Evolutionary conservation across 2,329 filamentous ascomycete genomes (phyloP).

Genomic region (Pestalotiopsis sp.): DNA sequence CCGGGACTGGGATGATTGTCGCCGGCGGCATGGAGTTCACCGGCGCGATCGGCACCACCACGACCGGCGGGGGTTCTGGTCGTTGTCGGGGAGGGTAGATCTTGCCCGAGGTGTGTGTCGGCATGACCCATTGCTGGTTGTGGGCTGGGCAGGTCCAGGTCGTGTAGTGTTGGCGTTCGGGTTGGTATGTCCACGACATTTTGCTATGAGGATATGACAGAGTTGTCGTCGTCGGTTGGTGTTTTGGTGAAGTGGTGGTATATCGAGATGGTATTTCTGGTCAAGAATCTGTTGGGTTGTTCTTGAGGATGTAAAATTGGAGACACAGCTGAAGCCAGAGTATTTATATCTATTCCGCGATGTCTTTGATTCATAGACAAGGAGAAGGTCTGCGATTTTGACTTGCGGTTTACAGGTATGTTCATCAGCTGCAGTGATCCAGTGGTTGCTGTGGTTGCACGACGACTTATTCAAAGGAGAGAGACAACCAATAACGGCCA

Average conservation of each 20-base stretch:
- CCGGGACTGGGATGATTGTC: neutral
- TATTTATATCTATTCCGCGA: neutral
- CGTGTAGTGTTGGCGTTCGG: neutral
- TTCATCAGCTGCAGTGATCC: neutral
- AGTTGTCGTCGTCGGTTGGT: neutral
- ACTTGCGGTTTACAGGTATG: neutral
- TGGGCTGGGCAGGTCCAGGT: slow-evolving; percentile 3
- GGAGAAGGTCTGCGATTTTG: neutral
- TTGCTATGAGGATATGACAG: neutral
- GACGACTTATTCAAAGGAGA: too few relatives aligned
- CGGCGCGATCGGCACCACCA: neutral
- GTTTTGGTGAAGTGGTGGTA: neutral
- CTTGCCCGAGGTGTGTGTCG: neutral
- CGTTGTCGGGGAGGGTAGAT: neutral
- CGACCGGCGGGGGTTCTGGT: neutral
- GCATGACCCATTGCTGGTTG: slow-evolving; percentile 1
- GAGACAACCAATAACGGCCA: too few relatives aligned
- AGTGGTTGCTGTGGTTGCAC: too few relatives aligned
- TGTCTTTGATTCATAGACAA: neutral
- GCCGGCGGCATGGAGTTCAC: too few relatives aligned
- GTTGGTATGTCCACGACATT: slow-evolving; percentile 3
- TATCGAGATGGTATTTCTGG: neutral
- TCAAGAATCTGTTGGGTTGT: neutral
- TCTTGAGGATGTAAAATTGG: neutral
- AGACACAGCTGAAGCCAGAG: fast-evolving